Base-by-base conservation (phyloP, 768 basidiomycete genomes). In the Lactarius hengduanensis region DNA sequence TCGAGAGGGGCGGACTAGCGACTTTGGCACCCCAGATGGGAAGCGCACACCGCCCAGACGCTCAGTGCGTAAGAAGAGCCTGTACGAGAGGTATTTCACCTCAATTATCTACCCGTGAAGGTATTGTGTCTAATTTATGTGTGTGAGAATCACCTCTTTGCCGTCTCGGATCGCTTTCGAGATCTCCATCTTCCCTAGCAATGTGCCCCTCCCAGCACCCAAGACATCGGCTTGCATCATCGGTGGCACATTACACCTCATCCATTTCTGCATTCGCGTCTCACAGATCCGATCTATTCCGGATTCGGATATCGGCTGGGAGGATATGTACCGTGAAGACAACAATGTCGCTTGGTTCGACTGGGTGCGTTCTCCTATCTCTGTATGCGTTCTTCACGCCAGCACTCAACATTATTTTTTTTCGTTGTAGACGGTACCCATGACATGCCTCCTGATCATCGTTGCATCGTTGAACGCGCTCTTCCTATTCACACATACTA, bases 171-270 rank as follows among this genome's bases (percentile, higher is more conserved):
- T 94, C 57, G 84, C 88, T 47, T 92, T 94, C 72, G 84, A 92
- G 73, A 81, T 93, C n/a, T 84, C 89, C 10, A 79, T 91, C 57
- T 91, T 94, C 73, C 92, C 91, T n/a, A 79, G 89, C 71, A 91
- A 94, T 72, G 70, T 93, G 22, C 90, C 91, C 10, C 78, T 92
- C 1, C 92, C 92, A 1, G 76, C 84, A 26, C 82, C 87, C 8
- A 83, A 81, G 71, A 88, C 84, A 1, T 84, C 84, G 53, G 92
- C 89, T 20, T 83, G 83, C 69, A 81, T 89, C 22, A 72, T 90
- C 22, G 92, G 89, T 26, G 84, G 83, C 20, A 65, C 77, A 32
- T 79, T 90, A 76, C 92, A 94, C 73, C 77, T 87, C 34, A 62
- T 90, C 2, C 88, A 93, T 73, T 81, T 92, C 61, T 84, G 80